A percentile compares a stretch with the other conserved stretches of the same genome.
Evolutionary conservation across 176 grass and related monocot genomes (phyloP).

Genomic region (Calamus simplicifolius): DNA sequence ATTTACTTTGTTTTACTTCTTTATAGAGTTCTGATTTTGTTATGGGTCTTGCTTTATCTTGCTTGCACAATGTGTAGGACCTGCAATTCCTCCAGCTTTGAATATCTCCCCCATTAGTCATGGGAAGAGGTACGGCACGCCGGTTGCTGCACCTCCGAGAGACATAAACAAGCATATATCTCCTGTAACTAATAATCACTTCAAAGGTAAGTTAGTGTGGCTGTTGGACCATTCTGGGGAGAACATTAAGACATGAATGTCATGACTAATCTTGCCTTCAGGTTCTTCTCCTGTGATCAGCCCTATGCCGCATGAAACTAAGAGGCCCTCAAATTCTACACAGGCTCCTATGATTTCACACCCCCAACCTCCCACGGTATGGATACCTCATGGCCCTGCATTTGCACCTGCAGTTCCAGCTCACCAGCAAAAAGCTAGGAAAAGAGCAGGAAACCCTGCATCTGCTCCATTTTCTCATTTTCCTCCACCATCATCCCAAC

Average conservation of each 20-base stretch:
- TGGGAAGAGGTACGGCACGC: constrained; percentile 24
- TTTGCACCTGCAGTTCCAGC: constrained; percentile 30
- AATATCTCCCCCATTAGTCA: constrained; percentile 22
- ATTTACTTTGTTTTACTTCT: not conserved
- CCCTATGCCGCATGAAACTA: constrained; percentile 46
- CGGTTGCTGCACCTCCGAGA: constrained; percentile 41
- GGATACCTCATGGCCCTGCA: constrained; percentile 21
- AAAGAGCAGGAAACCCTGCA: constrained; percentile 16
- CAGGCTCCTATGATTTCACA: constrained; percentile 36
- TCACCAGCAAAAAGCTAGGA: constrained; percentile 20
- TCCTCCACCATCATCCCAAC: constrained; percentile 32
- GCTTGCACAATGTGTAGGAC: constrained; percentile 40
- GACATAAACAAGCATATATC: constrained; percentile 21
- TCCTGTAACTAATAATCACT: constrained; percentile 33
- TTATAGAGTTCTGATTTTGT: not conserved
- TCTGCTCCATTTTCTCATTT: constrained; percentile 20
- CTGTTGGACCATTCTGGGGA: too few relatives aligned
- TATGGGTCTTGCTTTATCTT: constrained; percentile 6
- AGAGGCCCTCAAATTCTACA: constrained; percentile 36
- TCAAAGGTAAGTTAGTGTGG: constrained; percentile 35
- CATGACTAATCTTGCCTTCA: not conserved
- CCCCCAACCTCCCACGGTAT: constrained; percentile 28
- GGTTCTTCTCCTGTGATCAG: constrained; percentile 21
- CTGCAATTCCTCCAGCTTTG: constrained; percentile 24
- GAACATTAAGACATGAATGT: too few relatives aligned